Base-by-base conservation (phyloP, 106 monocot species). In the Dactylorhiza incarnata region DNA sequence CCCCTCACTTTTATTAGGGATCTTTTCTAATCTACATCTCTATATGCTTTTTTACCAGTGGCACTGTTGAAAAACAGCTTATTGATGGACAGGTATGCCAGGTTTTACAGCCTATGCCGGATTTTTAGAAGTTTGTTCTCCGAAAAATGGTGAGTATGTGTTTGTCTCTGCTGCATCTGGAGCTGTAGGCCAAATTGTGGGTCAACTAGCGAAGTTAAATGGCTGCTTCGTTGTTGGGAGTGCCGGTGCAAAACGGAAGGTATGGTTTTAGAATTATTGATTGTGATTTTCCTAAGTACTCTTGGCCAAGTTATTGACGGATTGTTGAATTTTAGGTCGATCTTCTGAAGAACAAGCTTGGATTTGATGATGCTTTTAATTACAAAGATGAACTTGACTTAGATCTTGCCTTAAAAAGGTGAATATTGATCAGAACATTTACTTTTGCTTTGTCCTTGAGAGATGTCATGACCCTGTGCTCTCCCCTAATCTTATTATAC, bases 341-440 rank as follows among this genome's bases (percentile, higher is more conserved):
- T 58, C 83, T 91, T 78, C 74, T 94, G 24, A 94, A 91, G 78
- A 82, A 81, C 71, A 85, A 94, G 74, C 75, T 91, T 2, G 83
- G 86, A 29, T 94, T 89, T 77, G 94, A 94, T 72, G 91, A 87
- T 49, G 94, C 94, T 82, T 94, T 94, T 74, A 94, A 94, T 74
- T 94, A 94, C 85, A 94, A 85, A 53, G 87, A 94, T 71, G 89
- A 91, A 82, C 19, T 83, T 55, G 89, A 91, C 58, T 80, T 94
- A 48, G 72, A 75, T 77, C 71, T 52, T 14, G 82, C 94, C 20
- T 72, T 94, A 73, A 84, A 85, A 80, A 84, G 91, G 94, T 91
- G 7, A 52, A 72, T 76, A 55, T 12, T 54, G 15, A 54, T 3
- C 54, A 54, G 14, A 54, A 13, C 14, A 16, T 16, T 54, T 54